Conservation (phyloP, 2,329 filamentous ascomycete species). For the Cercospora nicotianae region DNA sequence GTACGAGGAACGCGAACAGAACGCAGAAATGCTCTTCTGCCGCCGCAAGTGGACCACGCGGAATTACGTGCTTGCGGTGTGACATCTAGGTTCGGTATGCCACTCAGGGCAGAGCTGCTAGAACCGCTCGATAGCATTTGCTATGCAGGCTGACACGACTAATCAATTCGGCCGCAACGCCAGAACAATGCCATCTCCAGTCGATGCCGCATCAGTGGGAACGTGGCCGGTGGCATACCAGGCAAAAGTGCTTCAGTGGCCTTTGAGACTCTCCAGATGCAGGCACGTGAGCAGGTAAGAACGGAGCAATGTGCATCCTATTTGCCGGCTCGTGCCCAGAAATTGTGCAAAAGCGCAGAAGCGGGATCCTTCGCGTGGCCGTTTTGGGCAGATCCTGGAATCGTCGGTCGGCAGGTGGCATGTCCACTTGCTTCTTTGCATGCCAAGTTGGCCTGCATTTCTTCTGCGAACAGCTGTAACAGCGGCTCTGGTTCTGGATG, state of each 20-base stretch:
- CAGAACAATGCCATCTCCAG: not conserved
- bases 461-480: not conserved
- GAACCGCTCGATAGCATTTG: not conserved
- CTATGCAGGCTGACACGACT: not conserved
- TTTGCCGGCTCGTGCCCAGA: not conserved
- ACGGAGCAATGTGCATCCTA: not conserved
- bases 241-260: not conserved
- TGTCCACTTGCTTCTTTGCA: not conserved
- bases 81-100: not conserved
- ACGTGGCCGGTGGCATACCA: not conserved
- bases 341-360: not conserved
- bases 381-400: not conserved
- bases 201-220: not conserved
- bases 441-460: not conserved
- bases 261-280: not conserved
- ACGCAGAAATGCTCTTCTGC: not conserved
- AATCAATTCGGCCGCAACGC: not conserved
- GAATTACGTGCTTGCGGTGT: not conserved
- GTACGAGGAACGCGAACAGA: not conserved
- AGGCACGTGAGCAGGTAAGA: not conserved
- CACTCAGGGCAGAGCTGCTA: not conserved
- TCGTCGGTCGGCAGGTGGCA: not conserved
- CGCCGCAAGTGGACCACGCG: not conserved
- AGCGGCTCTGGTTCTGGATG: not conserved
- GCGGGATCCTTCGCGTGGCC: not conserved